phyloP scores from a whole-genome alignment of 2,329 filamentous ascomycete genomes.

The Parasarocladium wereldwijsianum region DNA sequence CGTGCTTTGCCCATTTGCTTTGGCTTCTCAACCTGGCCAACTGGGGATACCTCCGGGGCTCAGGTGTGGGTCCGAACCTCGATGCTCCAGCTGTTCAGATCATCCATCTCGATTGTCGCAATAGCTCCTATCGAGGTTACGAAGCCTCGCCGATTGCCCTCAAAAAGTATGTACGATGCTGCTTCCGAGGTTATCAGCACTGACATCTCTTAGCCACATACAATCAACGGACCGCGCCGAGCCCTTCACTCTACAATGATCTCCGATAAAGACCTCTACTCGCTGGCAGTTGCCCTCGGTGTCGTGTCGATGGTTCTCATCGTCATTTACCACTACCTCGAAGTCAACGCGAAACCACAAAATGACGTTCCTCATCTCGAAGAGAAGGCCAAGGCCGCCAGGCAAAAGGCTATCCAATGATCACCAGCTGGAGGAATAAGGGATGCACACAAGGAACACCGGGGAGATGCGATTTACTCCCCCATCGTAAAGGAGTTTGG shows the following conservation, averaged over 20 bases:
- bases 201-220: neutral
- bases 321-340: conserved; percentile 89
- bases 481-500: no score
- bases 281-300: conserved; percentile 84
- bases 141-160: neutral
- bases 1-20: neutral
- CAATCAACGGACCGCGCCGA: neutral
- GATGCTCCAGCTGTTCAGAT: conserved; percentile 5
- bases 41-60: neutral
- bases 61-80: neutral
- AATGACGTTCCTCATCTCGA: conserved; percentile 5
- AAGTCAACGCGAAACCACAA: conserved; percentile 54
- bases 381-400: conserved; percentile 1
- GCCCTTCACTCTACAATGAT: conserved; percentile 55
- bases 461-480: no score
- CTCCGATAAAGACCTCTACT: conserved; percentile 81
- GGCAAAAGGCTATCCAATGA: conserved; percentile 8
- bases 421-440: conserved; percentile 1
- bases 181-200: conserved; percentile 1
- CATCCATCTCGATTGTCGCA: conserved; percentile 1
- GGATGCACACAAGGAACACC: neutral
- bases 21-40: neutral
- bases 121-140: no score
- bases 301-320: conserved; percentile 82
- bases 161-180: neutral